Base-by-base conservation (phyloP, 441 rosid genomes). In the Populus trichocarpa region DNA sequence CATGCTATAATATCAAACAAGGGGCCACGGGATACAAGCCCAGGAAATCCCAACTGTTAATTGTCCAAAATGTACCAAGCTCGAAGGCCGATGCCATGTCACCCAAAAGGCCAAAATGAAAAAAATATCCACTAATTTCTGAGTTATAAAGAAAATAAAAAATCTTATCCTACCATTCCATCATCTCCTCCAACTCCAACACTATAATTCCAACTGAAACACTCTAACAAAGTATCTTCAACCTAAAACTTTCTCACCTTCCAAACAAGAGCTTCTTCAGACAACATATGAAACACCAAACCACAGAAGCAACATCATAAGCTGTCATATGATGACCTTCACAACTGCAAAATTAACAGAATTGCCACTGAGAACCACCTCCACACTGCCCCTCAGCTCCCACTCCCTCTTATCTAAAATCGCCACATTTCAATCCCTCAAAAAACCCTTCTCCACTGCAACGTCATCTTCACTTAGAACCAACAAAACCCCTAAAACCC, bases 281-380 rank as follows among this genome's bases (percentile, higher is more conserved):
- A 69, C 23, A 36, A 28, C 71, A 6, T 38, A 32, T 32, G 38
- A 67, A 67, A 12, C 36, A 12, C 11, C 71, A 18, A 16, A 16
- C 1, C n/a, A 2, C 10, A 12, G 70, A 7, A 67, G 23, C 10
- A 18, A 7, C 25, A 13, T 35, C 42, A 2, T 30, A 30, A 18
- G 28, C 22, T 70, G 50, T 63, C 36, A 16, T 16, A 20, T 59
- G 70, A 93, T 94, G 98, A 88, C 92, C 69, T 74, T 89, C 73
- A 23, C 85, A 2, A 78, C 97, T 0, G 80, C 84, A 6, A 91
- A 85, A 86, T 85, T 92, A 12, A 84, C 93, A 1, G 97, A 96
- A 87, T 74, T 94, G 80, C 91, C 93, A 75, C 89, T 96, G 30
- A 84, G 91, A 82, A 85, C 86, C 70, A 85, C 87, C 1, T 65